Percentiles rank a stretch among this genome's conserved stretches.
Conservation (phyloP, 768 basidiomycete genomes). For the Mycena vitilis region DNA sequence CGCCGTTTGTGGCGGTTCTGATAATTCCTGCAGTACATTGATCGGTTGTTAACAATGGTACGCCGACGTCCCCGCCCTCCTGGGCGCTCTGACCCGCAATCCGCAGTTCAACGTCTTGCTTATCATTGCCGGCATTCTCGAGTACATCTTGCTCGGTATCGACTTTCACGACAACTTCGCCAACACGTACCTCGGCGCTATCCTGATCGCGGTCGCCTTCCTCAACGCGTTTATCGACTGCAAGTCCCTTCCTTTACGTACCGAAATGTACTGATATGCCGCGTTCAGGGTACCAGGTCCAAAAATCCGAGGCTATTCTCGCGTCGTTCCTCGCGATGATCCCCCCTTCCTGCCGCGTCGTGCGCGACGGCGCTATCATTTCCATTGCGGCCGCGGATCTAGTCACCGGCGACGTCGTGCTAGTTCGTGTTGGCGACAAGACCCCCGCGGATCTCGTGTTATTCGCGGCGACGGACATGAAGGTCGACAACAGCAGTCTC, state of each 20-base stretch:
- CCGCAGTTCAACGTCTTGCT: slow-evolving; percentile 71
- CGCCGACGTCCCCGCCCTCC: slow-evolving; percentile 40
- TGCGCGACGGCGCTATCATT: slow-evolving; percentile 66
- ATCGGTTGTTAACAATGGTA: slow-evolving; percentile 66
- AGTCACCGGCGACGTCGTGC: slow-evolving; percentile 75
- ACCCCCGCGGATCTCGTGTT: slow-evolving; percentile 75
- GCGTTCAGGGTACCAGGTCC: slow-evolving; percentile 62
- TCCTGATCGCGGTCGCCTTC: slow-evolving; percentile 75
- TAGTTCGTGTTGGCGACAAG: slow-evolving; percentile 75
- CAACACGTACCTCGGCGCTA: slow-evolving; percentile 78
- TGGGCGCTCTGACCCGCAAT: slow-evolving; percentile 38
- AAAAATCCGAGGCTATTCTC: slow-evolving; percentile 79
- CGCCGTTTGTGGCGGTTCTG: slow-evolving; percentile 28
- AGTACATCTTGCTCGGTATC: slow-evolving; percentile 73
- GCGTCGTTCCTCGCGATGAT: slow-evolving; percentile 82
- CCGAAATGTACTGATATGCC: background rate
- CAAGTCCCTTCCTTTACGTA: slow-evolving; percentile 33
- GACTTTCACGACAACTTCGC: slow-evolving; percentile 71
- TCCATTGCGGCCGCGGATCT: slow-evolving; percentile 70
- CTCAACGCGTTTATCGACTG: slow-evolving; percentile 79
- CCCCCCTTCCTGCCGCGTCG: slow-evolving; percentile 72
- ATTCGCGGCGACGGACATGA: slow-evolving; percentile 70
- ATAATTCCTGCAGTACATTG: slow-evolving; percentile 61
- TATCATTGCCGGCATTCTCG: slow-evolving; percentile 73
- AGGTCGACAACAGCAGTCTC: slow-evolving; percentile 77